A percentile compares a stretch with the other conserved stretches of the same genome.
Conservation (phyloP, 2,329 filamentous ascomycete genomes). For the Botrytis fabae region DNA sequence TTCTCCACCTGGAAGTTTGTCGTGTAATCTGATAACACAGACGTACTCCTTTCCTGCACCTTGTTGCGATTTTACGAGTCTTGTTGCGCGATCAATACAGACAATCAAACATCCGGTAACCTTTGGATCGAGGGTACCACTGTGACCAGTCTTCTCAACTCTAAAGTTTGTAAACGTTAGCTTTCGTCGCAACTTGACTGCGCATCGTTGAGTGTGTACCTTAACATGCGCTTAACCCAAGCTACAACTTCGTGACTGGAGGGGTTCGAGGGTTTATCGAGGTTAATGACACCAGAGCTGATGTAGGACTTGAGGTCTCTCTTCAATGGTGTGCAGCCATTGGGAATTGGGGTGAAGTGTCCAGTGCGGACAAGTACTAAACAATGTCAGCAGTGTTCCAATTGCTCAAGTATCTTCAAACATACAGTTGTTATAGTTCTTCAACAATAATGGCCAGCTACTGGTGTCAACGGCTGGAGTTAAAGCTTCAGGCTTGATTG, state of each 20-base stretch:
- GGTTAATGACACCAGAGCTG: constrained; percentile 96
- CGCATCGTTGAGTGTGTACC: constrained; percentile 51
- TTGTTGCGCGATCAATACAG: constrained; percentile 93
- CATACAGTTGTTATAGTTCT: constrained; percentile 92
- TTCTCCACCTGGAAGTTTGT: constrained; percentile 91
- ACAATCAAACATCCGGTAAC: constrained; percentile 95
- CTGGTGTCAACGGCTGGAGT: constrained; percentile 80
- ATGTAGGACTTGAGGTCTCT: constrained; percentile 97
- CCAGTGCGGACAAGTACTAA: constrained; percentile 87
- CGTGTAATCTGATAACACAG: constrained; percentile 90
- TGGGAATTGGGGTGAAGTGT: constrained; percentile 95
- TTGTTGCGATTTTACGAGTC: constrained; percentile 98
- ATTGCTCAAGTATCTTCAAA: constrained; percentile 35
- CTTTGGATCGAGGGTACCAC: constrained; percentile 96
- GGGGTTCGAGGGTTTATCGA: constrained; percentile 96
- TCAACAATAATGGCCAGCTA: constrained; percentile 89
- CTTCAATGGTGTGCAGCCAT: constrained; percentile 86
- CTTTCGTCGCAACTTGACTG: constrained; percentile 13
- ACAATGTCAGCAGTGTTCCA: constrained; percentile 33
- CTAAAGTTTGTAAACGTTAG: constrained; percentile 46
- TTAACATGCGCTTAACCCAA: constrained; percentile 97
- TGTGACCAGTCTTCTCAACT: constrained; percentile 96
- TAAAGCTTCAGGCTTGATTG: constrained; percentile 88
- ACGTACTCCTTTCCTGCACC: constrained; percentile 99
- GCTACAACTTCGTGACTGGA: constrained; percentile 98